Conservation (phyloP, 768 basidiomycete species). For the Lactarius hatsudake region DNA sequence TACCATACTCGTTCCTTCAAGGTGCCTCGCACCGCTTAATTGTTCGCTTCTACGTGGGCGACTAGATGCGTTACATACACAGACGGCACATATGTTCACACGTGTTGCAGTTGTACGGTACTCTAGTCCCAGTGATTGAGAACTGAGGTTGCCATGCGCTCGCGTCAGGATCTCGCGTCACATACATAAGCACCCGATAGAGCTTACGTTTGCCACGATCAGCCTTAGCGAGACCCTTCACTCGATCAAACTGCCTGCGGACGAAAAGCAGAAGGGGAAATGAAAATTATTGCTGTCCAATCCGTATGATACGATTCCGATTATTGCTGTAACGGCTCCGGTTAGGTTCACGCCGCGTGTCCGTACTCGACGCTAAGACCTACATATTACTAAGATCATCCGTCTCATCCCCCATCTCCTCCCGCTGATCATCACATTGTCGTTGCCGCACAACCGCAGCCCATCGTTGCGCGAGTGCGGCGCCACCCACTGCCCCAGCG, state of each 20-base stretch:
- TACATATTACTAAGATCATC: background rate
- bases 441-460: slow-evolving; percentile 21
- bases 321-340: too few relatives aligned
- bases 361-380: background rate
- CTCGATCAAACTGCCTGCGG: background rate
- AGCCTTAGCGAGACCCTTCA: background rate
- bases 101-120: background rate
- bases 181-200: background rate
- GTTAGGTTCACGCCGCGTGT: background rate
- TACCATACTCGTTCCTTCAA: background rate
- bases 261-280: background rate
- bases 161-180: background rate
- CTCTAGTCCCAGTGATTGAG: background rate
- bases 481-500: slow-evolving; percentile 34
- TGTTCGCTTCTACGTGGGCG: background rate
- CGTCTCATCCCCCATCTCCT: slow-evolving; percentile 1
- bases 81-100: background rate
- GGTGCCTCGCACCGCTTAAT: background rate
- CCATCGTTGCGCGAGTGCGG: slow-evolving; percentile 40
- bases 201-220: background rate
- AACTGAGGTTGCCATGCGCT: slow-evolving; percentile 18
- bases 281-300: background rate
- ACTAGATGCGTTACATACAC: background rate
- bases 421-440: background rate
- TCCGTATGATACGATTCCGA: too few relatives aligned